Conservation (phyloP, 2,329 filamentous ascomycete species). For the Parastagonospora avenae region DNA sequence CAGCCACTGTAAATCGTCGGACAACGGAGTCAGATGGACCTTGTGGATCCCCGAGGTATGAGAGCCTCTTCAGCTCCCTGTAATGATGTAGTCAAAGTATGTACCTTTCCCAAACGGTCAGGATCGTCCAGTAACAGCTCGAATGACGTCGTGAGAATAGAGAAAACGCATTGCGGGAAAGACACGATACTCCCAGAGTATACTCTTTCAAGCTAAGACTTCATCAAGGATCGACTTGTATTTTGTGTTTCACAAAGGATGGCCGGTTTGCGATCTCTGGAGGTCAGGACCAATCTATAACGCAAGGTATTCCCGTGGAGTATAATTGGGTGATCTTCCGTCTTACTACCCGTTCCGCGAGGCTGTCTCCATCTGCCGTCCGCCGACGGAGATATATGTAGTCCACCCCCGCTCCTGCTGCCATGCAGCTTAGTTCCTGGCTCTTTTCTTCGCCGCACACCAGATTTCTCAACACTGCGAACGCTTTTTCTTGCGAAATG, state of each 20-base stretch:
- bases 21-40: background rate
- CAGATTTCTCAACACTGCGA: background rate
- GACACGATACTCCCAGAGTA: no score
- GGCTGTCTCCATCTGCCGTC: background rate
- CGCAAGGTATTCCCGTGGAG: background rate
- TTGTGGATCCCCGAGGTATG: background rate
- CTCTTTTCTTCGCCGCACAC: background rate
- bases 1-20: background rate
- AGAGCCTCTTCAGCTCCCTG: background rate
- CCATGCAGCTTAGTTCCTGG: background rate
- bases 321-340: constrained; percentile 1
- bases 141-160: background rate
- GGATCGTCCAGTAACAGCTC: background rate
- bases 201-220: background rate
- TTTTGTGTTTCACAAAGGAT: background rate
- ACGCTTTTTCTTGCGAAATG: background rate
- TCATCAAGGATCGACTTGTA: background rate
- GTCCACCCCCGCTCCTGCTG: background rate
- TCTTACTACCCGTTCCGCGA: background rate
- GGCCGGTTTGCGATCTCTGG: background rate
- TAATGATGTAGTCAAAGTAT: background rate
- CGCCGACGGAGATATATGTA: constrained; percentile 3
- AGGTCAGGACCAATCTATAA: constrained; percentile 1
- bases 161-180: no score
- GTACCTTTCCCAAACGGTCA: background rate